These are phyloP conservation scores for Wickerhamiella siamensis DNA, from an alignment of 805 yeast genomes.

Conservation along the genomic window DNA sequence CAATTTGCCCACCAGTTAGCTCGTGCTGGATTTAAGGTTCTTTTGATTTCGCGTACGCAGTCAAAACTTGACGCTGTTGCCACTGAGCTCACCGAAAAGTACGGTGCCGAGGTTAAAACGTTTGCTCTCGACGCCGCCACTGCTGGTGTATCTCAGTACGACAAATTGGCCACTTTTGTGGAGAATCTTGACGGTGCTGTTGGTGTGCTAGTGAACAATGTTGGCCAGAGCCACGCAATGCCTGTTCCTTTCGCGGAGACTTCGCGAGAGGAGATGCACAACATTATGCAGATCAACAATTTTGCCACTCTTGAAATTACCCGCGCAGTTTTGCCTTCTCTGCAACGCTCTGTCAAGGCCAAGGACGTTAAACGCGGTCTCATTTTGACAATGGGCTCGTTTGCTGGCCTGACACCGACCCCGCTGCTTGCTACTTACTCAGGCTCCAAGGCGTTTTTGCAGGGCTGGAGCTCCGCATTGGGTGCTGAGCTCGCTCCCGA, in stretches of 20 bases:
- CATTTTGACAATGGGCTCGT: constrained; percentile 89
- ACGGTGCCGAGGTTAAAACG: constrained; percentile 39
- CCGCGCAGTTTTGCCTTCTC: constrained; percentile 59
- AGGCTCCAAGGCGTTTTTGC: constrained; percentile 91
- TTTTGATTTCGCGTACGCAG: constrained; percentile 71
- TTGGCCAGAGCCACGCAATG: constrained; percentile 86
- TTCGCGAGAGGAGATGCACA: constrained; percentile 51
- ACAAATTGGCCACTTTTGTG: constrained; percentile 33
- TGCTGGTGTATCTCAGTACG: constrained; percentile 46
- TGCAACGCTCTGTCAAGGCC: constrained; percentile 37
- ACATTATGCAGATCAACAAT: constrained; percentile 75
- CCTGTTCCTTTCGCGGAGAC: constrained; percentile 91
- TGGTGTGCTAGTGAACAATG: constrained; percentile 75
- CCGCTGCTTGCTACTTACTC: constrained; percentile 88
- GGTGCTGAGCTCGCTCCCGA: constrained; percentile 64
- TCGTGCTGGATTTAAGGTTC: constrained; percentile 63
- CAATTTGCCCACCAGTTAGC: constrained; percentile 84
- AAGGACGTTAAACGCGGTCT: constrained; percentile 37
- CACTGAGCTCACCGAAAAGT: constrained; percentile 44
- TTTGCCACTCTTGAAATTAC: constrained; percentile 74
- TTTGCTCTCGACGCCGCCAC: constrained; percentile 68
- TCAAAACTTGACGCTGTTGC: constrained; percentile 58
- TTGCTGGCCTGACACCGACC: constrained; percentile 86
- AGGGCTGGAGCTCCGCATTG: constrained; percentile 80
- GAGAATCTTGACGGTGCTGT: constrained; percentile 36